Conservation (phyloP, 176 grass and related monocot genomes). For the Rhynchospora breviuscula region DNA sequence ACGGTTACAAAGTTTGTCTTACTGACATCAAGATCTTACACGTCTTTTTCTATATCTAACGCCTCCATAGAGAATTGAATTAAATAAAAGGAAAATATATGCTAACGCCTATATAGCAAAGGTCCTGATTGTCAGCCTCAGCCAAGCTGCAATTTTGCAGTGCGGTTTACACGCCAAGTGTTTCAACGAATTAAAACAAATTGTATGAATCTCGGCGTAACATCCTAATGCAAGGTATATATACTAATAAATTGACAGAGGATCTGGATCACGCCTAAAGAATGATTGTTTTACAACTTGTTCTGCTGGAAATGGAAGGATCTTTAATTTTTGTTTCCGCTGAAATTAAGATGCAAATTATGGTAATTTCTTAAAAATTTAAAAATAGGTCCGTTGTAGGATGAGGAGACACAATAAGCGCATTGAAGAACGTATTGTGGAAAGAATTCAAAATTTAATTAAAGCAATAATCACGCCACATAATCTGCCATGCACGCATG, state of each 20-base stretch:
- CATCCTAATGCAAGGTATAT: too few species aligned
- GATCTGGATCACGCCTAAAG: neutral
- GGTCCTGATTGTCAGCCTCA: too few species aligned
- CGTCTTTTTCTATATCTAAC: neutral
- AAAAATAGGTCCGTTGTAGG: neutral
- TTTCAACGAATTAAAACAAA: too few species aligned
- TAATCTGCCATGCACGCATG: neutral
- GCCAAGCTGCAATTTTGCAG: too few species aligned
- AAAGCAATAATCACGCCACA: conserved; percentile 1
- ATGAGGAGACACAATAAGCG: neutral
- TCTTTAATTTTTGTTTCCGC: neutral
- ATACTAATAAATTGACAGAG: too few species aligned
- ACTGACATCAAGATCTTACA: neutral
- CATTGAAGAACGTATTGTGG: neutral
- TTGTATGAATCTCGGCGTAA: too few species aligned
- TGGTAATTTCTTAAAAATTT: neutral
- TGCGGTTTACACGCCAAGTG: too few species aligned
- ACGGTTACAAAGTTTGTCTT: neutral
- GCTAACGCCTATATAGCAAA: too few species aligned
- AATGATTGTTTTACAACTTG: neutral
- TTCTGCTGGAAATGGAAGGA: neutral
- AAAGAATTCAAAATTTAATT: neutral
- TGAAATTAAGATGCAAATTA: too few species aligned
- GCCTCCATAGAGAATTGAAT: neutral
- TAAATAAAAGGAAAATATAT: too few species aligned